Evolutionary conservation across 202 grass and related monocot genomes (phyloP).

Genomic region (Schoenoplectus tabernaemontani): DNA sequence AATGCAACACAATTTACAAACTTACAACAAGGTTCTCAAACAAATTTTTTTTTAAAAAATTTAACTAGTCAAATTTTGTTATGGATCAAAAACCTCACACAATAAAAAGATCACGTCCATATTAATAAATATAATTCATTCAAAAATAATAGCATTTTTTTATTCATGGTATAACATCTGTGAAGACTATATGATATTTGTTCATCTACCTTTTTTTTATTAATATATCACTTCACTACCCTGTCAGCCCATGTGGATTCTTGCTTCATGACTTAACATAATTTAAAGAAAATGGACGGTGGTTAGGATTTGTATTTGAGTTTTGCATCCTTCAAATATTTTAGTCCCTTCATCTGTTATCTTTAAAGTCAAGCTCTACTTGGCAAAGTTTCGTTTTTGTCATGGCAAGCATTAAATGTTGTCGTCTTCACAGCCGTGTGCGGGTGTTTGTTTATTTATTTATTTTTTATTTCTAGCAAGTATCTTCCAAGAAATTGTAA

Average conservation of each 20-base stretch:
- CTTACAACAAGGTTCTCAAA: too few relatives aligned
- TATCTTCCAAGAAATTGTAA: conserved; percentile 4
- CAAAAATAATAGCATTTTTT: background rate
- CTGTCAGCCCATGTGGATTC: background rate
- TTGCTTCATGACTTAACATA: background rate
- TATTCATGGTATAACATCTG: background rate
- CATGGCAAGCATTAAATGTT: background rate
- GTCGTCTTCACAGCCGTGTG: background rate
- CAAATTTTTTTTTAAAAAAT: too few relatives aligned
- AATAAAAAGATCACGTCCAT: background rate
- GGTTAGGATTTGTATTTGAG: conserved; percentile 10
- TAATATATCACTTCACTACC: background rate
- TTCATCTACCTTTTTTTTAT: background rate
- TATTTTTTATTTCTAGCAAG: background rate
- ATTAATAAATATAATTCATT: background rate
- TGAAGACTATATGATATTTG: background rate
- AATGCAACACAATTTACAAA: too few relatives aligned
- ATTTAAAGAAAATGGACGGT: background rate
- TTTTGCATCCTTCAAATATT: conserved; percentile 12
- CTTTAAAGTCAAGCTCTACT: background rate
- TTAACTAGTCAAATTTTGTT: background rate
- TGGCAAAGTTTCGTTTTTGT: background rate
- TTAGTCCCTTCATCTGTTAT: background rate
- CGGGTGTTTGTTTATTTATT: background rate
- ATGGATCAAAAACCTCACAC: too few relatives aligned